phyloP scores from a whole-genome alignment of 495 filamentous ascomycete species.

The Peziza echinospora region DNA sequence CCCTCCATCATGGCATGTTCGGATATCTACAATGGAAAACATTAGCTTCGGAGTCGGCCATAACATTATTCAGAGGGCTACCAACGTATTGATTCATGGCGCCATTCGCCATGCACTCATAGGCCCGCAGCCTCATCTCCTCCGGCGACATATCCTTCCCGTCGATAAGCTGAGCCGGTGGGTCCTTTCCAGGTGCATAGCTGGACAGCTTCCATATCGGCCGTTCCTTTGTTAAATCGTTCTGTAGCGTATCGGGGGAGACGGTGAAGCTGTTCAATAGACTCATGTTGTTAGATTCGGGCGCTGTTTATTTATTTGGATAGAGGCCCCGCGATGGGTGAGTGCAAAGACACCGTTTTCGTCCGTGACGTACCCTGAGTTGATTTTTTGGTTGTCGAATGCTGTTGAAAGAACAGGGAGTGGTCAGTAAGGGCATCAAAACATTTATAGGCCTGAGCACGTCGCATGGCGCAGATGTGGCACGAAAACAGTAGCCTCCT shows the following conservation, averaged over 20 bases:
- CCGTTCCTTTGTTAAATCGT: slow-evolving; percentile 12
- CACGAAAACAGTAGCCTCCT: background rate
- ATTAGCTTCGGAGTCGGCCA: too few relatives aligned
- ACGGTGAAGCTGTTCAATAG: slow-evolving; percentile 10
- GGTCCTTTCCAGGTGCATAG: slow-evolving; percentile 19
- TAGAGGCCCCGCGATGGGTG: background rate
- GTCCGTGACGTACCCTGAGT: too few relatives aligned
- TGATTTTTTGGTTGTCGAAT: too few relatives aligned
- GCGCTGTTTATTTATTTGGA: background rate
- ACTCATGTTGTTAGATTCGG: background rate
- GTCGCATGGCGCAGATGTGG: background rate
- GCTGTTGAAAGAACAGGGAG: too few relatives aligned
- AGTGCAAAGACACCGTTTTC: too few relatives aligned
- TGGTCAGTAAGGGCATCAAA: background rate
- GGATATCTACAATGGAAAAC: too few relatives aligned
- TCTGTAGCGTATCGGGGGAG: slow-evolving; percentile 11
- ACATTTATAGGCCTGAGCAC: too few relatives aligned
- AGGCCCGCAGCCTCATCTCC: slow-evolving; percentile 15
- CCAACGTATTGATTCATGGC: too few relatives aligned
- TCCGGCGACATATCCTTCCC: slow-evolving; percentile 18
- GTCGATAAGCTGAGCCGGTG: slow-evolving; percentile 17
- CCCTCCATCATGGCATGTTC: too few relatives aligned
- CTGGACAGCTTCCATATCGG: slow-evolving; percentile 18
- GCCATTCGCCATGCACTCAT: slow-evolving; percentile 4
- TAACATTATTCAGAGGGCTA: too few relatives aligned